Evolutionary conservation across 257 asterid genomes (phyloP).

Genomic region (Solanum pinnatisectum): DNA sequence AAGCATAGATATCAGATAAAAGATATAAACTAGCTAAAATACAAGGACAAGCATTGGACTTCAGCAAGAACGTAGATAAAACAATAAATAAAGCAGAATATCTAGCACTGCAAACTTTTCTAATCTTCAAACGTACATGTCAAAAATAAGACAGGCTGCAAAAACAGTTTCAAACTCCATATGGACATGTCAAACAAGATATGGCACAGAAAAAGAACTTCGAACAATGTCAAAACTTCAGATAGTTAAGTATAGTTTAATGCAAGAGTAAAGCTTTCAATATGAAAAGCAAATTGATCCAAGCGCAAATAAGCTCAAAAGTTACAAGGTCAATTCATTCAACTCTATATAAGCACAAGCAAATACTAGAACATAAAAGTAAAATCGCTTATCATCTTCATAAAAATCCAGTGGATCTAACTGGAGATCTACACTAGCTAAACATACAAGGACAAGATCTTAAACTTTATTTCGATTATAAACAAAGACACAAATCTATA

Average conservation of each 20-base stretch:
- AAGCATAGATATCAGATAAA: neutral
- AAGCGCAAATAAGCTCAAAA: neutral
- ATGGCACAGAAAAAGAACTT: neutral
- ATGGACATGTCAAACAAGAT: neutral
- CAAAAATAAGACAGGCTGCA: neutral
- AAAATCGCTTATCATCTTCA: neutral
- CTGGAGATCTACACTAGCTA: neutral
- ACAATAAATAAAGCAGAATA: neutral
- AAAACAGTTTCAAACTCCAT: neutral
- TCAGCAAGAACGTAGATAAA: neutral
- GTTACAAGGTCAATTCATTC: neutral
- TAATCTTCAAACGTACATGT: neutral
- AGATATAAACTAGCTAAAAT: neutral
- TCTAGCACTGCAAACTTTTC: neutral
- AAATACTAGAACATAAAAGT: neutral
- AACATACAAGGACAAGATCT: too few relatives aligned
- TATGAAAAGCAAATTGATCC: neutral
- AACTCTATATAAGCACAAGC: neutral
- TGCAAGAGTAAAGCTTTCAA: accelerated
- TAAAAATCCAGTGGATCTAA: neutral
- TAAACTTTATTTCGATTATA: neutral
- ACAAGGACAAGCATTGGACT: neutral
- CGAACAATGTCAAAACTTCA: neutral
- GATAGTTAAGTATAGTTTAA: too few relatives aligned
- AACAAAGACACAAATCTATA: neutral